These are phyloP conservation scores for Ceratocystiopsis sp. DNA, from an alignment of 2,329 filamentous ascomycete species.

Conservation along the genomic window DNA sequence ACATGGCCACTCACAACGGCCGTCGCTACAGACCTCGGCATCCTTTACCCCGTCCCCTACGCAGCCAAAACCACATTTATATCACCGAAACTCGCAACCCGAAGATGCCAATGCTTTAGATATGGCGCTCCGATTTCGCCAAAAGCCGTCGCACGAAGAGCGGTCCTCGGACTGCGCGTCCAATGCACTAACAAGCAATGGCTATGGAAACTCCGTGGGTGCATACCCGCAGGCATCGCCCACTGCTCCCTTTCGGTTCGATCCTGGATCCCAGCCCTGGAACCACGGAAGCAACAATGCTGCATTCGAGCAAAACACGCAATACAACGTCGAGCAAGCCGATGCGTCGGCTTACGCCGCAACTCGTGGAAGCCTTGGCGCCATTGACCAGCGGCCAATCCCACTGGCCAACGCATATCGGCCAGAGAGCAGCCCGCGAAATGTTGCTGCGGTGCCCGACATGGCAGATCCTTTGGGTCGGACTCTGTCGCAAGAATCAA, in stretches of 20 bases:
- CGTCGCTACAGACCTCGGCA: constrained; percentile 18
- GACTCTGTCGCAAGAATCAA: constrained; percentile 18
- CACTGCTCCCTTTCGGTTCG: constrained; percentile 24
- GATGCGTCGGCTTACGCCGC: neutral
- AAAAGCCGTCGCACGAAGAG: constrained; percentile 1
- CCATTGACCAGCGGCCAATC: constrained; percentile 21
- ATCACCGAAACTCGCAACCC: constrained; percentile 3
- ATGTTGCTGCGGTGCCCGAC: constrained; percentile 2
- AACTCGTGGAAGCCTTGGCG: constrained; percentile 15
- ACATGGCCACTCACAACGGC: constrained; percentile 30
- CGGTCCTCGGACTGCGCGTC: neutral
- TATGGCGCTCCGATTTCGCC: constrained; percentile 1
- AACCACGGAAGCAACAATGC: constrained; percentile 11
- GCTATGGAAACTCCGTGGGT: neutral
- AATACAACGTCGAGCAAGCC: neutral
- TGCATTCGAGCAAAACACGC: neutral
- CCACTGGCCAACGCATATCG: constrained; percentile 16
- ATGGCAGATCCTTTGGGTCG: constrained; percentile 21
- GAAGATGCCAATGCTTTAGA: neutral
- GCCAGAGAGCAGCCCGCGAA: constrained; percentile 14
- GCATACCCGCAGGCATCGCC: neutral
- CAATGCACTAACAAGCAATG: neutral
- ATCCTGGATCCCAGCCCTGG: constrained; percentile 31
- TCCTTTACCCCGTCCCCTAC: constrained; percentile 4
- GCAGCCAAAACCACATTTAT: neutral